Evolutionary conservation across 1,284 basidiomycete species (phyloP).

Genomic region (Apiotrichum laibachii): DNA sequence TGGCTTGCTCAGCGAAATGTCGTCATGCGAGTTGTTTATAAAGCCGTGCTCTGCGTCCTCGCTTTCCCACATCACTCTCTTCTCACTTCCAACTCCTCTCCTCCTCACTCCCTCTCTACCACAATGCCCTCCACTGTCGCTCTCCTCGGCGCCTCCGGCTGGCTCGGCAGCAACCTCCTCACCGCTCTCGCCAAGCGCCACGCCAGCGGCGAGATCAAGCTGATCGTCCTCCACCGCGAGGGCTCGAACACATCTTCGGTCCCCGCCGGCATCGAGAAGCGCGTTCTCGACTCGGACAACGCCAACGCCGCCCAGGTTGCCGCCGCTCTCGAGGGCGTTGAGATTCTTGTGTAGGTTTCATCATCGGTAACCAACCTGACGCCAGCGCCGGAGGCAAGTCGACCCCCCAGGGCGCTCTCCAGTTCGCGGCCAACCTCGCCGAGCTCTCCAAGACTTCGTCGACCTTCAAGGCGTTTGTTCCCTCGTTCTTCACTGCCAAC

Average conservation of each 20-base stretch:
- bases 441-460: not conserved
- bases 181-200: not conserved
- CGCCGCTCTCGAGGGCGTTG: slow-evolving; percentile 4
- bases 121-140: slow-evolving; percentile 4
- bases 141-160: slow-evolving; percentile 9
- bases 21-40: too few species aligned
- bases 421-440: not conserved
- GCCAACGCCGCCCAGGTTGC: not conserved
- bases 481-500: slow-evolving; percentile 9
- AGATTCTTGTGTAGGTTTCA: slow-evolving; percentile 8
- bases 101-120: too few species aligned
- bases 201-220: not conserved
- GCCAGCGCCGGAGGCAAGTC: not conserved
- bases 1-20: too few species aligned
- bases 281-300: slow-evolving; percentile 8
- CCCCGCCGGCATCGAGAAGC: slow-evolving; percentile 6
- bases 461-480: slow-evolving; percentile 2
- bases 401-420: not conserved
- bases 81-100: too few species aligned
- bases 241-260: not conserved
- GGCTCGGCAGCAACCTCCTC: slow-evolving; percentile 8
- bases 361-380: not conserved
- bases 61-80: not conserved
- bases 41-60: too few species aligned
- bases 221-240: slow-evolving; percentile 7